Conservation (phyloP, 2,329 filamentous ascomycete genomes). For the Colletotrichum sp. region DNA sequence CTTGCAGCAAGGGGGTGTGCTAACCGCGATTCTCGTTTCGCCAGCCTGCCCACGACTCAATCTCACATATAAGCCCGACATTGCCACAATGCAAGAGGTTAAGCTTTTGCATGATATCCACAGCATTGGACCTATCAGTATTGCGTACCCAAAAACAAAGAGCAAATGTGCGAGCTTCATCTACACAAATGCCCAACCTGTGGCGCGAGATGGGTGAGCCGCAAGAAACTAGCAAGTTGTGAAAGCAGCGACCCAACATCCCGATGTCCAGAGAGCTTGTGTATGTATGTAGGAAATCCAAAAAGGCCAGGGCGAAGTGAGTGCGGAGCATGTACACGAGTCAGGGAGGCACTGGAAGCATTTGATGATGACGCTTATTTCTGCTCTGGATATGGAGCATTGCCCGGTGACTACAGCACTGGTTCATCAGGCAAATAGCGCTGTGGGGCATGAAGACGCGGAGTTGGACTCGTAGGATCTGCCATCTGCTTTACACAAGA, state of each 20-base stretch:
- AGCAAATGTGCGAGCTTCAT: constrained; percentile 41
- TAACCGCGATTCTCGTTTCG: background rate
- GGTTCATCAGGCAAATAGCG: background rate
- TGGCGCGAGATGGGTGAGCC: constrained; percentile 33
- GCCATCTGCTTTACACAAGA: background rate
- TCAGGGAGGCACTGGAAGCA: constrained; percentile 32
- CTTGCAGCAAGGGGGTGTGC: background rate
- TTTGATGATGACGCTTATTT: constrained; percentile 25
- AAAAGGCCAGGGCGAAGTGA: constrained; percentile 34
- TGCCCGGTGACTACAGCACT: background rate
- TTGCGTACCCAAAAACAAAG: background rate
- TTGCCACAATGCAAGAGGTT: background rate
- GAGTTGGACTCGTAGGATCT: background rate
- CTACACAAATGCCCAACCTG: constrained; percentile 35
- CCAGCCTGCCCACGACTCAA: background rate
- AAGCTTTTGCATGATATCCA: background rate
- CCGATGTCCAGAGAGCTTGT: constrained; percentile 36
- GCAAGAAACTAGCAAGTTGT: constrained; percentile 41
- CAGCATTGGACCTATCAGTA: background rate
- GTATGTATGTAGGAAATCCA: constrained; percentile 41
- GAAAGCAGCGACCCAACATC: constrained; percentile 32
- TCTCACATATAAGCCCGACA: background rate
- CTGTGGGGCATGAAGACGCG: background rate
- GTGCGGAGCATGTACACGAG: constrained; percentile 33
- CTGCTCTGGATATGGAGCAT: background rate